Evolutionary conservation across 768 basidiomycete genomes (phyloP).

Genomic region (Obba rivulosa): DNA sequence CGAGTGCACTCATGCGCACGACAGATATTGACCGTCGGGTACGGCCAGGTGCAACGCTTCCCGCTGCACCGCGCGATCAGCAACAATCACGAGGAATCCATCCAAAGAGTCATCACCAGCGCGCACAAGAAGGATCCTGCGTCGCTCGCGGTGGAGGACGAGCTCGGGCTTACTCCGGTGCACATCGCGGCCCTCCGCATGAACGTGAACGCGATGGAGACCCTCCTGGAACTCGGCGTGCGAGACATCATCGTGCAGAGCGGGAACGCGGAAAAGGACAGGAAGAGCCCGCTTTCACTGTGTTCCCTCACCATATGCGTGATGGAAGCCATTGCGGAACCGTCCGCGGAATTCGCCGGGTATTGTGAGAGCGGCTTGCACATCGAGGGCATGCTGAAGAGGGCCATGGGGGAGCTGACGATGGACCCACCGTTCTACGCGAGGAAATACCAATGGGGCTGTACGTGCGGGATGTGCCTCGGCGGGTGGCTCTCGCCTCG

Average conservation of each 20-base stretch:
- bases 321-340: too few relatives aligned
- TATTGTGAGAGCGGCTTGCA: neutral
- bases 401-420: neutral
- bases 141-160: conserved; percentile 4
- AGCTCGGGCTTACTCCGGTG: conserved; percentile 10
- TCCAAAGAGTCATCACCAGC: conserved; percentile 1
- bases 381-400: neutral
- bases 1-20: too few relatives aligned
- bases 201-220: conserved; percentile 1
- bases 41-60: neutral
- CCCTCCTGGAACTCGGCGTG: conserved; percentile 1
- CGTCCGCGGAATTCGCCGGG: neutral
- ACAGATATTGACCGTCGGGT: too few relatives aligned
- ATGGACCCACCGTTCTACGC: too few relatives aligned
- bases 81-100: neutral
- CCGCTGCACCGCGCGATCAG: conserved; percentile 12
- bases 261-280: neutral
- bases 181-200: conserved; percentile 8
- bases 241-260: neutral
- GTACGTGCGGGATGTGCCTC: neutral
- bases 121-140: conserved; percentile 1
- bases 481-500: neutral
- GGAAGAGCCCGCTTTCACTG: neutral
- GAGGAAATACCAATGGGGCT: neutral
- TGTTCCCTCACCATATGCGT: neutral